These are phyloP conservation scores for barley (Hordeum vulgare) DNA, from an alignment of 176 grass and related monocot species.

Conservation along the genomic window DNA sequence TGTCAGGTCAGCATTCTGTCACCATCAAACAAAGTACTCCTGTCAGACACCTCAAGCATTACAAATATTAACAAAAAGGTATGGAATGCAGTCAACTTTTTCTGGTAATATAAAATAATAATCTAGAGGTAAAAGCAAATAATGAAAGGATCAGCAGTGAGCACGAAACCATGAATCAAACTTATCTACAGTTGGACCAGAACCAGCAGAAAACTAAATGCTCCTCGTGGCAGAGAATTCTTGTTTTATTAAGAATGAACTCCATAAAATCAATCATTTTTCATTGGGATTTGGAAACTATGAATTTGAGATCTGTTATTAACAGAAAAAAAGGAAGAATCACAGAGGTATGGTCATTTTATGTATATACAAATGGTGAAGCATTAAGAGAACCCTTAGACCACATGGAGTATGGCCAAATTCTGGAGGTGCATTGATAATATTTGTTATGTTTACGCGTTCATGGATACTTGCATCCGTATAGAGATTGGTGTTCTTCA, in stretches of 20 bases:
- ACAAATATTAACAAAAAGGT: slow-evolving; percentile 57
- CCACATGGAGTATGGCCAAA: not conserved
- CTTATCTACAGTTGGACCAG: not conserved
- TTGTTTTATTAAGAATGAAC: not conserved
- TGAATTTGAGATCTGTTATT: not conserved
- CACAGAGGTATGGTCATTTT: not conserved
- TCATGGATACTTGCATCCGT: not conserved
- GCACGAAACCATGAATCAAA: not conserved
- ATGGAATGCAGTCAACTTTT: slow-evolving; percentile 1
- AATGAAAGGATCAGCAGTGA: not conserved
- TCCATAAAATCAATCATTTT: not conserved
- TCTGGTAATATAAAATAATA: slow-evolving; percentile 6
- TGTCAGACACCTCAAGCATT: slow-evolving; percentile 81
- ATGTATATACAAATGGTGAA: not conserved
- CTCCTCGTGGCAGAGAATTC: not conserved
- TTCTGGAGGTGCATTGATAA: not conserved
- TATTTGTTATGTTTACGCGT: not conserved
- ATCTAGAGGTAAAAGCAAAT: slow-evolving; percentile 19
- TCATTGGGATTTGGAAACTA: not conserved
- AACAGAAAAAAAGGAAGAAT: not conserved
- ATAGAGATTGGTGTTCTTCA: not conserved
- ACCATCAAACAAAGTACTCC: slow-evolving; percentile 74
- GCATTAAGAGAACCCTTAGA: not conserved
- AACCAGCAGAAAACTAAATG: not conserved
- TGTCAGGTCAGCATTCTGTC: slow-evolving; percentile 68